Base-by-base conservation (phyloP, 305 asterid genomes). In the Rubia tinctorum region DNA sequence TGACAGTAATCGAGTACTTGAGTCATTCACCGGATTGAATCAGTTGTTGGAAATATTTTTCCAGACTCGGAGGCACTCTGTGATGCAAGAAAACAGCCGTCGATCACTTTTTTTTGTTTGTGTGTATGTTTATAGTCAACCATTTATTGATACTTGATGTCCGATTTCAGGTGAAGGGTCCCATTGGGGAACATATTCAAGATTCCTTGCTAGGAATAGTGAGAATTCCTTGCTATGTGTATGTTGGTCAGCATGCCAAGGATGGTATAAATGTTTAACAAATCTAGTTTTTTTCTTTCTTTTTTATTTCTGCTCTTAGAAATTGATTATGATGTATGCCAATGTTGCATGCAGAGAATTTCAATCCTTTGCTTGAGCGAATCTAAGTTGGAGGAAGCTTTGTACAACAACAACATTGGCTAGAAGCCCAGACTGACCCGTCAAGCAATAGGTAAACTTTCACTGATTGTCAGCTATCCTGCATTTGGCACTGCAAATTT, bases 401-500 rank as follows among this genome's bases (percentile, higher is more conserved):
- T 93, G 63, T 89, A 91, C 84, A 91, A 91, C 72, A 88, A 84
- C 98, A 93, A 84, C 98, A 91, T 75, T 93, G 98, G 97, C 88
- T 91, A 7, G 97, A 91, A 83, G 98, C 98, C 73, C 97, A 93
- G 81, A 93, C 97, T 39, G 95, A 91, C 72, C 96, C n/a, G 97
- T 60, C 98, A 91, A 83, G 95, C 97, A 70, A 76, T 91, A 71
- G 96, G 97, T 93, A 88, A 67, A 59, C 23, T 43, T 22, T 15
- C 59, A 53, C 65, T 62, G 58, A 69, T 62, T 20, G 49, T 34
- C 42, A 25, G 18, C 27, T 64, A 27, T 51, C 25, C 56, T 63
- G 39, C 47, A 37, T 66, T 45, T 74, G 11, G 49, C 69, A 34
- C 34, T 45, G 15, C 37, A 4, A 65, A 43, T 4, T 37, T 65